Evolutionary conservation across 805 yeast species (phyloP).

Genomic region (Candida insectorum): DNA sequence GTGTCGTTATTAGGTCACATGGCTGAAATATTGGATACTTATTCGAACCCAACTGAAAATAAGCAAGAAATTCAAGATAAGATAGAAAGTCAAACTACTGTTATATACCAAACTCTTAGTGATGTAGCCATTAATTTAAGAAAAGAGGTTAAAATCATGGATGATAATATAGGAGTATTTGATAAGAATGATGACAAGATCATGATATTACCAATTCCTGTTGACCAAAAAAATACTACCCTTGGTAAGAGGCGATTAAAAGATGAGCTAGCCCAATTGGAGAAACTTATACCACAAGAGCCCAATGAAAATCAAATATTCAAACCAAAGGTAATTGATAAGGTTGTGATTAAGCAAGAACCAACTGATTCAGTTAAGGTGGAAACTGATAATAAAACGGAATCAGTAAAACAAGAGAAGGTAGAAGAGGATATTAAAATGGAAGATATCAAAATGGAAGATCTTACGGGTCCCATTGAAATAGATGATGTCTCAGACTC

Average conservation of each 20-base stretch:
- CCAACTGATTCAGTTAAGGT: no score
- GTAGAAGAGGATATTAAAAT: constrained; percentile 2
- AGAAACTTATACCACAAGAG: constrained; percentile 12
- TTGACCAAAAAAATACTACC: constrained; percentile 68
- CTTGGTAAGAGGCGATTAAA: constrained; percentile 58
- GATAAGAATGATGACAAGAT: constrained; percentile 42
- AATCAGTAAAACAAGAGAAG: not conserved
- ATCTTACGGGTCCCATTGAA: constrained; percentile 2
- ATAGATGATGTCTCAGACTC: constrained; percentile 1
- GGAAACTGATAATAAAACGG: not conserved
- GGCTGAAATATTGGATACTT: constrained; percentile 44
- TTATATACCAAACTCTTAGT: constrained; percentile 54
- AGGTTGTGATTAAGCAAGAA: constrained; percentile 9
- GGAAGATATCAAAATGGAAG: constrained; percentile 1
- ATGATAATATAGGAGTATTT: constrained; percentile 51
- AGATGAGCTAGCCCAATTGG: constrained; percentile 36
- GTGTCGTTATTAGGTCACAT: constrained; percentile 50
- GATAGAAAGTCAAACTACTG: constrained; percentile 42
- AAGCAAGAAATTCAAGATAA: constrained; percentile 26
- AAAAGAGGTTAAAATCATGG: constrained; percentile 64
- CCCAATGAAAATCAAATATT: constrained; percentile 8
- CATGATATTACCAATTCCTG: constrained; percentile 62
- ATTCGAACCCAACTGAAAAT: constrained; percentile 24
- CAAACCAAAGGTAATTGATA: constrained; percentile 2
- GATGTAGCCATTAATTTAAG: constrained; percentile 56